phyloP scores from a whole-genome alignment of 257 asterid genomes.

The Scutellaria galericulata region DNA sequence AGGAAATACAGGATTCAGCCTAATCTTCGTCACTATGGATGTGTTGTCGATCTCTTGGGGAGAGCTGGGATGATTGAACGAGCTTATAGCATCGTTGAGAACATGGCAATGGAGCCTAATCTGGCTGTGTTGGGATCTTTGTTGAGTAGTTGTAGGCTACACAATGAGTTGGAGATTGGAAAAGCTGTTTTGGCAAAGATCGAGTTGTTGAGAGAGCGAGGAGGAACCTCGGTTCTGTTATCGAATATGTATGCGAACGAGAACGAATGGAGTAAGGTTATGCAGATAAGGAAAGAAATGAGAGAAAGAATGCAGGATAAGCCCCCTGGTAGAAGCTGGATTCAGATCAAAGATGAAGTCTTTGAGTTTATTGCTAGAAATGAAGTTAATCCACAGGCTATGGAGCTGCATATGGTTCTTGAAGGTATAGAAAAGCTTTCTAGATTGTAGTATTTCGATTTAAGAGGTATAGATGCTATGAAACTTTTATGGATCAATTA shows the following conservation, averaged over 20 bases:
- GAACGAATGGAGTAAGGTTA: conserved; percentile 51
- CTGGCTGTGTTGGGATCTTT: conserved; percentile 54
- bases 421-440: conserved; percentile 37
- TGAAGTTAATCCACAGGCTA: conserved; percentile 27
- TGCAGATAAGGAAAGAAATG: conserved; percentile 48
- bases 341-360: conserved; percentile 46
- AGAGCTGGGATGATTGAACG: conserved; percentile 55
- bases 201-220: conserved; percentile 44
- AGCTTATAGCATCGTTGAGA: conserved; percentile 48
- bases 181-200: conserved; percentile 49
- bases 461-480: too few species aligned
- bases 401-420: conserved; percentile 44
- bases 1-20: conserved; percentile 44
- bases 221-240: conserved; percentile 55
- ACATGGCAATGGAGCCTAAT: conserved; percentile 54
- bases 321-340: conserved; percentile 57
- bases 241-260: conserved; percentile 55
- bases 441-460: conserved; percentile 20
- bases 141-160: conserved; percentile 50
- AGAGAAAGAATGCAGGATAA: conserved; percentile 44
- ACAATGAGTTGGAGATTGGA: conserved; percentile 47
- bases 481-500: too few species aligned
- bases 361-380: conserved; percentile 49
- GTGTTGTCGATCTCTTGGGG: conserved; percentile 58
- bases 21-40: conserved; percentile 57